phyloP scores from a whole-genome alignment of 495 filamentous ascomycete species.

The Aspergillus saccharolyticus region DNA sequence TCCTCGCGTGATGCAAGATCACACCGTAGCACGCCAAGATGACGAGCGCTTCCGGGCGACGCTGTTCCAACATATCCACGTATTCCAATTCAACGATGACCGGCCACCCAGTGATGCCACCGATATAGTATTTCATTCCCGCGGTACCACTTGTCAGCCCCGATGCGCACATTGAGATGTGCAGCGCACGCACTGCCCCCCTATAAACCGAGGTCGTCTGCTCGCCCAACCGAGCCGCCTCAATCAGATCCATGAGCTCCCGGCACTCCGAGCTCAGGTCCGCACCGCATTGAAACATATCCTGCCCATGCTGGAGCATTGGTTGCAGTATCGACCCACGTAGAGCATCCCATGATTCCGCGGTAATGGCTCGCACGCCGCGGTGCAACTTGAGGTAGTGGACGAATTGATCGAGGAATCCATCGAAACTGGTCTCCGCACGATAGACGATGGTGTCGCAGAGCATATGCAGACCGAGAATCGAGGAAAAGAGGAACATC shows the following conservation, averaged over 20 bases:
- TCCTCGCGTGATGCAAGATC: conserved; percentile 26
- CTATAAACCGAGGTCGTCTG: conserved; percentile 13
- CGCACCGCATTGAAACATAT: neutral
- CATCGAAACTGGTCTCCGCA: conserved; percentile 22
- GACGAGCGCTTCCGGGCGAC: conserved; percentile 38
- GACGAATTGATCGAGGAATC: conserved; percentile 36
- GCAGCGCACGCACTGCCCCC: conserved; percentile 16
- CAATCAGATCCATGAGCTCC: conserved; percentile 10
- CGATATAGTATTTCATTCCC: conserved; percentile 1
- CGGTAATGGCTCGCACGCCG: conserved; percentile 35
- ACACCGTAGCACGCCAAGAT: conserved; percentile 40
- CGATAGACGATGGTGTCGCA: conserved; percentile 33
- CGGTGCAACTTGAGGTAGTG: conserved; percentile 40
- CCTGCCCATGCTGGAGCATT: conserved; percentile 5
- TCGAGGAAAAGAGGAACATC: conserved; percentile 44
- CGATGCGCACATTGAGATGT: conserved; percentile 9
- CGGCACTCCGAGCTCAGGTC: neutral
- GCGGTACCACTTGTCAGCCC: neutral
- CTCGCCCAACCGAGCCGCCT: conserved; percentile 8
- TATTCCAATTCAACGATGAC: conserved; percentile 27
- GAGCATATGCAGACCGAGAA: conserved; percentile 43
- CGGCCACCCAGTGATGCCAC: conserved; percentile 28
- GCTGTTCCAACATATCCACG: conserved; percentile 23
- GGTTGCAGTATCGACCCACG: conserved; percentile 12
- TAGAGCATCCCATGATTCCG: conserved; percentile 21